phyloP scores from a whole-genome alignment of 495 filamentous ascomycete species.

The Thozetella sp. region DNA sequence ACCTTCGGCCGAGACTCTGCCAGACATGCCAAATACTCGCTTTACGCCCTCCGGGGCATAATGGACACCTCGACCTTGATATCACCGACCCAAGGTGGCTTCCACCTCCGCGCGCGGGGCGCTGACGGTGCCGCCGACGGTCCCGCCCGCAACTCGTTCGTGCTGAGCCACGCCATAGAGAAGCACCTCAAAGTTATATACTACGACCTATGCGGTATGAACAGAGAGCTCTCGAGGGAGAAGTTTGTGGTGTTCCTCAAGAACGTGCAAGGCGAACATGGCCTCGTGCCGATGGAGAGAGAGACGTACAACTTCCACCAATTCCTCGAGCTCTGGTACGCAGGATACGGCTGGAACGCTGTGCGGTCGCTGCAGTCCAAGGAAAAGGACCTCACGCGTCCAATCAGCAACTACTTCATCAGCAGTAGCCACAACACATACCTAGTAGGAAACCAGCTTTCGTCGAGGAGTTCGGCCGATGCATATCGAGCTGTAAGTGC shows the following conservation, averaged over 20 bases:
- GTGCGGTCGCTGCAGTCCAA: conserved; percentile 17
- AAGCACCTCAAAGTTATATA: conserved; percentile 35
- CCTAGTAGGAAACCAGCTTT: conserved; percentile 84
- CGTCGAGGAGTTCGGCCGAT: conserved; percentile 75
- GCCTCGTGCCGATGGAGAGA: conserved; percentile 15
- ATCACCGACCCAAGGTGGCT: conserved; percentile 16
- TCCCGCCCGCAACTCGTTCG: conserved; percentile 1
- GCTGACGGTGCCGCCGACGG: conserved; percentile 3
- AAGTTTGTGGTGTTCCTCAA: conserved; percentile 37
- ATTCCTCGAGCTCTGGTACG: conserved; percentile 43
- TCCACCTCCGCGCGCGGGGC: conserved; percentile 9
- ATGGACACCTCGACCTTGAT: conserved; percentile 13
- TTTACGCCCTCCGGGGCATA: conserved; percentile 13
- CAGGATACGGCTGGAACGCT: conserved; percentile 31
- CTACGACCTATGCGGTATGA: conserved; percentile 22
- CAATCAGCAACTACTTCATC: conserved; percentile 88
- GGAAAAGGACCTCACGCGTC: conserved; percentile 41
- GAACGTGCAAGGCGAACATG: conserved; percentile 32
- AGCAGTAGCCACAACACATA: conserved; percentile 87
- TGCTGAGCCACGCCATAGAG: conserved; percentile 26
- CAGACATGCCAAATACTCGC: conserved; percentile 11
- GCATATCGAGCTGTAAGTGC: conserved; percentile 72
- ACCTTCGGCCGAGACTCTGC: conserved; percentile 23
- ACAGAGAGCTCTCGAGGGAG: conserved; percentile 25
- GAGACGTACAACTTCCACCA: conserved; percentile 37